phyloP scores from a whole-genome alignment of 2,329 filamentous ascomycete genomes.

The Sclerotinia subarctica region DNA sequence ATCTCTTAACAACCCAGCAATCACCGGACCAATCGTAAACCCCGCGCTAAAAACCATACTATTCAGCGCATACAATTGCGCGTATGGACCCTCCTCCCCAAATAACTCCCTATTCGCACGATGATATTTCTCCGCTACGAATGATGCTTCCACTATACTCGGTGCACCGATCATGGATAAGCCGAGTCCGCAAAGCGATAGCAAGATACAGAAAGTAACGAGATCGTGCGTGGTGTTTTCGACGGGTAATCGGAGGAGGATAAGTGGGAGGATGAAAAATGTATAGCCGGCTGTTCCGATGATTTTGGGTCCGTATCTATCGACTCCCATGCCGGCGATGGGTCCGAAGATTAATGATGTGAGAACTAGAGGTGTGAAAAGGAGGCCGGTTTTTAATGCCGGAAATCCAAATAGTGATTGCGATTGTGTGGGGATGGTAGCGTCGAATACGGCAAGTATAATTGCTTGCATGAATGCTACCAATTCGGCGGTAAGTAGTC shows the following conservation, averaged over 20 bases:
- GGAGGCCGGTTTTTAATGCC: conserved; percentile 40
- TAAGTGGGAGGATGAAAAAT: conserved; percentile 28
- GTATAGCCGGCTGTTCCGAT: conserved; percentile 38
- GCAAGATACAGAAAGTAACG: conserved; percentile 45
- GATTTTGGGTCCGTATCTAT: conserved; percentile 40
- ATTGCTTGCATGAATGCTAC: conserved; percentile 46
- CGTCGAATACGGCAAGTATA: conserved; percentile 41
- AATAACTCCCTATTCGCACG: conserved; percentile 54
- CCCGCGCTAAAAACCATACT: conserved; percentile 61
- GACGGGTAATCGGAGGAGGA: conserved; percentile 45
- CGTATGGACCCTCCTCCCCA: conserved; percentile 56
- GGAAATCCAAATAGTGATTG: conserved; percentile 41
- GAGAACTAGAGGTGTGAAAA: conserved; percentile 42
- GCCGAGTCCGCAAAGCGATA: conserved; percentile 49
- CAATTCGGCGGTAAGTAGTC: conserved; percentile 42
- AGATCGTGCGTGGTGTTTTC: conserved; percentile 42
- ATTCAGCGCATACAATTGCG: conserved; percentile 63
- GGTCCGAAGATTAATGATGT: conserved; percentile 41
- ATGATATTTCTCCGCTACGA: conserved; percentile 54
- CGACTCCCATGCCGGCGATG: conserved; percentile 40
- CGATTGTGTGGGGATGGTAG: conserved; percentile 42
- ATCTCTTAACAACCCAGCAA: conserved; percentile 52
- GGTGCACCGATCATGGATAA: conserved; percentile 53
- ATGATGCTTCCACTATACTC: conserved; percentile 55
- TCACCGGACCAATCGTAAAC: conserved; percentile 56